Evolutionary conservation across 345 rosid species (phyloP), one percentile per base, ranked within the genome.

Genomic region (Gossypium sturtianum): DNA sequence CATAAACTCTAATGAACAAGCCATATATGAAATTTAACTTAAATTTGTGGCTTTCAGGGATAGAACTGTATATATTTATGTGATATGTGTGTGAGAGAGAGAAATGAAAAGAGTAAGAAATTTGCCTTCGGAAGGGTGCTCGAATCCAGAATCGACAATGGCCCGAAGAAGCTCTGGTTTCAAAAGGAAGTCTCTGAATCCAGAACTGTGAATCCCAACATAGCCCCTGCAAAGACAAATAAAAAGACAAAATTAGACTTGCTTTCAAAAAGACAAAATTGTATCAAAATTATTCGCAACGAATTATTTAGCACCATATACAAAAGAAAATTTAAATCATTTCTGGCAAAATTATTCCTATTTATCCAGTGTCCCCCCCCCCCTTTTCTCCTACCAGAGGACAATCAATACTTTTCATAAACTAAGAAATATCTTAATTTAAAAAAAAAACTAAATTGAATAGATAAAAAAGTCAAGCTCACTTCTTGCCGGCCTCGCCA

Each of bases 111-210:
- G 66, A 66, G 62, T 25, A 20, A 62, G 61, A 17, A 41, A 29
- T 47, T 82, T 86, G 86, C 99, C 99, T 95, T 95, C 98, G 0
- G 99, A 95, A 25, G 99, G 99, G 84, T 93, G 99, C 90, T 95
- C 98, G 86, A 95, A 95, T 48, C 99, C 98, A 0, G 99, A 95
- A 83, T 95, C 99, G 41, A 92, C 98, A 59, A 95, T 95, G 5
- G 99, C 91, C 19, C 98, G 87, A 63, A 95, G 98, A 76, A 95
- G 98, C 88, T 95, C 98, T 56, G 99, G 99, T 82, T 95, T 95
- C 82, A 95, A 80, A 52, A 95, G 97, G 84, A 95, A 95, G 90
- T 95, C 99, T 86, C 98, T 95, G 88, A 95, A 95, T 80, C 99
- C 98, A 2, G 99, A 95, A 81, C 98, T 93, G 94, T 95, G 98